Evolutionary conservation across 1,284 basidiomycete genomes (phyloP).

Genomic region (Tetrapyrgos nigripes): DNA sequence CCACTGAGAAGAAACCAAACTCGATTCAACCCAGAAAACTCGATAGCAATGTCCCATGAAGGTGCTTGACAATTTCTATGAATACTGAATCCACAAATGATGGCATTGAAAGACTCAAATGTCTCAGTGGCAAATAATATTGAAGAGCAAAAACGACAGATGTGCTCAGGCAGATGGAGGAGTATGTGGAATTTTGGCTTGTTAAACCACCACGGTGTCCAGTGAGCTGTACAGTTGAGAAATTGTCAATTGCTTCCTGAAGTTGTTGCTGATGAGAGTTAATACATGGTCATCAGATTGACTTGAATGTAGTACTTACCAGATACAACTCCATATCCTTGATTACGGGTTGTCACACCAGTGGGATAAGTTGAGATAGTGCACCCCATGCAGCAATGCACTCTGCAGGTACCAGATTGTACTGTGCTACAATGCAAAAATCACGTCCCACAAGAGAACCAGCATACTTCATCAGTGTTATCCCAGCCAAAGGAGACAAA

Average conservation of each 20-base stretch:
- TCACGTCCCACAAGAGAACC: conserved; percentile 21
- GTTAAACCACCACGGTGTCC: conserved; percentile 23
- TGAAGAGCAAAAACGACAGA: conserved; percentile 19
- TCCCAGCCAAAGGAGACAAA: background rate
- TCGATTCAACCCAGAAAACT: conserved; percentile 19
- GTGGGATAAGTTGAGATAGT: conserved; percentile 11
- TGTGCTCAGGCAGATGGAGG: conserved; percentile 17
- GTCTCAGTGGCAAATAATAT: conserved; percentile 20
- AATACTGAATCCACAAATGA: conserved; percentile 20
- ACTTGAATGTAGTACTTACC: conserved; percentile 3
- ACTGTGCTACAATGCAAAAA: conserved; percentile 17
- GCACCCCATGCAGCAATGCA: conserved; percentile 17
- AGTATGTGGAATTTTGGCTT: conserved; percentile 28
- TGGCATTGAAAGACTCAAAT: conserved; percentile 24
- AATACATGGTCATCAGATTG: background rate
- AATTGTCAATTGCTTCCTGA: conserved; percentile 6
- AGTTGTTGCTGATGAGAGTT: background rate
- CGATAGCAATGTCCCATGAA: conserved; percentile 22
- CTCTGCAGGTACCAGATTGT: conserved; percentile 8
- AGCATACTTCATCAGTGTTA: conserved; percentile 20
- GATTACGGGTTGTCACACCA: conserved; percentile 22
- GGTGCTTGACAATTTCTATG: conserved; percentile 26
- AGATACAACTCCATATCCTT: conserved; percentile 12
- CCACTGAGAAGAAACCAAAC: conserved; percentile 21
- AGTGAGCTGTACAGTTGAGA: conserved; percentile 5